Percentiles rank a stretch among this genome's conserved stretches.
phyloP scores from a whole-genome alignment of 1,284 basidiomycete species.

The Porodaedalea pini region DNA sequence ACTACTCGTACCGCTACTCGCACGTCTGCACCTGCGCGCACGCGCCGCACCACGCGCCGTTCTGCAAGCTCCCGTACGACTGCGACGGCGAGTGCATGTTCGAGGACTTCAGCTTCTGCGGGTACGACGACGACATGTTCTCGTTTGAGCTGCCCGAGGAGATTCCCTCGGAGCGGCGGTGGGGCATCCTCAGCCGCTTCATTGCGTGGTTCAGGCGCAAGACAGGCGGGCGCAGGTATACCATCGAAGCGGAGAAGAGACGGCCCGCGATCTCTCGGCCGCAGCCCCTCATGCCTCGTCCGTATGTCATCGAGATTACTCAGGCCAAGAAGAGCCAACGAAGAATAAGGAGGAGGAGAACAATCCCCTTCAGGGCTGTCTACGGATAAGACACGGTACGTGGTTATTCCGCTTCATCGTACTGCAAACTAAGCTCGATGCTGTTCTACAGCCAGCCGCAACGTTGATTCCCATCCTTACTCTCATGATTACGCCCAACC shows the following conservation, averaged over 20 bases:
- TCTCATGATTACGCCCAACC: conserved; percentile 4
- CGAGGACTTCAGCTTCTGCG: conserved; percentile 11
- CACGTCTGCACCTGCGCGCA: conserved; percentile 10
- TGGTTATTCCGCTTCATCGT: not conserved
- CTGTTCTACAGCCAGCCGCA: not conserved
- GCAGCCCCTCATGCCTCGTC: conserved; percentile 13
- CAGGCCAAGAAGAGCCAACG: not conserved
- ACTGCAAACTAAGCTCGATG: not conserved
- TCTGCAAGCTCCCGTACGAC: conserved; percentile 17
- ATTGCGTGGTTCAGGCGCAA: conserved; percentile 18
- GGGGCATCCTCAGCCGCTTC: conserved; percentile 18
- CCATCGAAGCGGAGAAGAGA: conserved; percentile 18
- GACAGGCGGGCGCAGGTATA: conserved; percentile 12
- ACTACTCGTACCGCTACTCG: conserved; percentile 19
- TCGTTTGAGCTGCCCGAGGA: conserved; percentile 19
- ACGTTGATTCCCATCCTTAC: not conserved
- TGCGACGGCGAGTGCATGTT: conserved; percentile 18
- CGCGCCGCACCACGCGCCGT: conserved; percentile 6
- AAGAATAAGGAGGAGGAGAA: conserved; percentile 5
- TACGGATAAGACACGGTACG: conserved; percentile 4
- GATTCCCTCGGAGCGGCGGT: conserved; percentile 17
- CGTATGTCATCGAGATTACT: not conserved
- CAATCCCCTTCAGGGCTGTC: not conserved
- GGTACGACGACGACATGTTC: conserved; percentile 21
- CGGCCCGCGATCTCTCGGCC: conserved; percentile 16